These are phyloP conservation scores for Marasmius tenuissimus DNA, from an alignment of 1,284 basidiomycete genomes.

Conservation along the genomic window DNA sequence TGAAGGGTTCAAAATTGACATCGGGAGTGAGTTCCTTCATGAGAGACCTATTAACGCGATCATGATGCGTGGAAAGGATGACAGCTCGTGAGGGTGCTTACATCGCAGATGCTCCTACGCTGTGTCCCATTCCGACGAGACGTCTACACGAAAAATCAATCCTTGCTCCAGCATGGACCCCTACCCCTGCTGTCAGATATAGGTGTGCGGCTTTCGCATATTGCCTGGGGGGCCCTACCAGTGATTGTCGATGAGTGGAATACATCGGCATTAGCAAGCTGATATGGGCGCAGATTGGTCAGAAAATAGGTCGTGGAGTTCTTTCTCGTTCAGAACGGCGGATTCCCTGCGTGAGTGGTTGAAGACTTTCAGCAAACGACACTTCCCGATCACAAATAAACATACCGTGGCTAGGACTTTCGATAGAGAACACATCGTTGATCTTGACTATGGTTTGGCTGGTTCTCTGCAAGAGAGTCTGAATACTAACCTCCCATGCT, in stretches of 20 bases:
- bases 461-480: background rate
- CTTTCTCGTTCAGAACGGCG: conserved; percentile 8
- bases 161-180: background rate
- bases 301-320: conserved; percentile 1
- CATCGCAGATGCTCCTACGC: conserved; percentile 13
- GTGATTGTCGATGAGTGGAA: background rate
- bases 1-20: conserved; percentile 12
- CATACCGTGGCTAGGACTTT: conserved; percentile 13
- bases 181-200: conserved; percentile 6
- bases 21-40: conserved; percentile 8
- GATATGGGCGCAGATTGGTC: conserved; percentile 4
- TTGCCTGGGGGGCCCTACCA: conserved; percentile 10
- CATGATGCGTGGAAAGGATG: background rate
- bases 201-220: conserved; percentile 11
- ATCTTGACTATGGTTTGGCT: conserved; percentile 2
- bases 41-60: conserved; percentile 7
- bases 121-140: conserved; percentile 16
- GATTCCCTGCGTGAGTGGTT: conserved; percentile 3
- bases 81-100: background rate
- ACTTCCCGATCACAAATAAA: background rate
- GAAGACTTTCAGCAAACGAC: too few relatives aligned
- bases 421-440: conserved; percentile 15
- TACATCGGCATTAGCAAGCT: background rate
- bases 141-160: conserved; percentile 3
- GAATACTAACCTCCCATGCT: conserved; percentile 5